These are phyloP conservation scores for Kazachstania bromeliacearum DNA, from an alignment of 805 yeast genomes.

Conservation along the genomic window DNA sequence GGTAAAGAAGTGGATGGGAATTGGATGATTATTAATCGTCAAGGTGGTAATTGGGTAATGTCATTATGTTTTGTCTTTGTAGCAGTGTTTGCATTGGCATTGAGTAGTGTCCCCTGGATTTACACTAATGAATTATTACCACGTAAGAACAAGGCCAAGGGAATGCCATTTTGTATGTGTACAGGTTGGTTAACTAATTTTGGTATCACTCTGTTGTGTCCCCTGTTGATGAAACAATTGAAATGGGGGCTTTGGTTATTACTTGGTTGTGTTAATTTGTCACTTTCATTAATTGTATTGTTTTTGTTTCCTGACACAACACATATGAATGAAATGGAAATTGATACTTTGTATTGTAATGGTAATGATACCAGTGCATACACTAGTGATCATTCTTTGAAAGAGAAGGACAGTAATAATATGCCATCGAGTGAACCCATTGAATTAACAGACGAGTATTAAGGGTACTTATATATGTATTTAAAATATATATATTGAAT, in stretches of 20 bases:
- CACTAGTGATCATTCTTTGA: too few species aligned
- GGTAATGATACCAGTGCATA: too few species aligned
- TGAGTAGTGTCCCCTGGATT: constrained; percentile 41
- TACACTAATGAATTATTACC: constrained; percentile 44
- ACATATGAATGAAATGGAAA: too few species aligned
- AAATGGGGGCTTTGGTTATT: constrained; percentile 35
- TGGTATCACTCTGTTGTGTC: constrained; percentile 33
- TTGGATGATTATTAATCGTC: constrained; percentile 29
- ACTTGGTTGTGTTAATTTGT: constrained; percentile 30
- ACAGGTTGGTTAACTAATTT: constrained; percentile 38
- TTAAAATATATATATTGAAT: neutral
- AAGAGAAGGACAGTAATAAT: too few species aligned
- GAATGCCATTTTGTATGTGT: constrained; percentile 38
- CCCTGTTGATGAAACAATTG: constrained; percentile 30
- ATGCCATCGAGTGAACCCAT: too few species aligned
- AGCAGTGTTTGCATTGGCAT: constrained; percentile 38
- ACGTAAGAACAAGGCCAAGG: constrained; percentile 36
- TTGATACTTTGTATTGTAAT: too few species aligned
- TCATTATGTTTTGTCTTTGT: constrained; percentile 38
- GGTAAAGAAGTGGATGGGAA: constrained; percentile 29
- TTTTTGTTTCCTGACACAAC: constrained; percentile 41
- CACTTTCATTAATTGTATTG: constrained; percentile 26
- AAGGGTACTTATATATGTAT: too few species aligned
- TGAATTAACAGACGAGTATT: too few species aligned
- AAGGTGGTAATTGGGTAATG: constrained; percentile 36